Evolutionary conservation across 306 rosid species (phyloP), one percentile per base, ranked within the genome.

Genomic region (Fagus sylvatica): DNA sequence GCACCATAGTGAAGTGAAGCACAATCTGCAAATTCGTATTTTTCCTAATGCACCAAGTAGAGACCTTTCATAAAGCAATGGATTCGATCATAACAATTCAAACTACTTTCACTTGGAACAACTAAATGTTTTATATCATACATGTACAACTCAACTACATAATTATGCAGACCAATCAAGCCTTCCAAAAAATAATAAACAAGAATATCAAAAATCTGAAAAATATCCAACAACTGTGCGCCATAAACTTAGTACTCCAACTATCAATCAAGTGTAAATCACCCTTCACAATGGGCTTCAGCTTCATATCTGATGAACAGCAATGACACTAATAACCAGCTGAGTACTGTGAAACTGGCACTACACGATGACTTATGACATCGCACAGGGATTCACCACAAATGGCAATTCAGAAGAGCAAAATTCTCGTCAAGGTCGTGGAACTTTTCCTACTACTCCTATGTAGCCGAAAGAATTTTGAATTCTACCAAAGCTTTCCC

Each of bases 401-500:
- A 67, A 74, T n/a, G 37, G 69, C 69, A 56, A 62, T 73, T 74
- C 49, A 48, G 76, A 72, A 73, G 64, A 74, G 79, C 69, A 71
- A 55, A 53, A 84, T 39, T 61, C 76, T 56, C 76, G 17, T 4
- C 64, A 68, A 74, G 37, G 54, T 56, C 70, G 71, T 72, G 57
- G 57, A 42, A 28, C 53, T 79, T 75, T 74, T 82, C 78, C 66
- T 68, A 51, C 54, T 11, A 65, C 62, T 37, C 72, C 78, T 74
- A 54, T 61, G 40, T 49, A 42, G 68, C 76, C 57, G 15, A 32
- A 43, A 61, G 19, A 71, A 74, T 28, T 12, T 49, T 73, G 28
- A 46, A 54, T 59, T 74, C 41, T 62, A 59, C 79, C 74, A 53
- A 76, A 59, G 49, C 16, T 83, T 78, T 81, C 76, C 56, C 57